These are phyloP conservation scores for Gaultheria prostrata DNA, from an alignment of 148 eudicot species.

Conservation along the genomic window DNA sequence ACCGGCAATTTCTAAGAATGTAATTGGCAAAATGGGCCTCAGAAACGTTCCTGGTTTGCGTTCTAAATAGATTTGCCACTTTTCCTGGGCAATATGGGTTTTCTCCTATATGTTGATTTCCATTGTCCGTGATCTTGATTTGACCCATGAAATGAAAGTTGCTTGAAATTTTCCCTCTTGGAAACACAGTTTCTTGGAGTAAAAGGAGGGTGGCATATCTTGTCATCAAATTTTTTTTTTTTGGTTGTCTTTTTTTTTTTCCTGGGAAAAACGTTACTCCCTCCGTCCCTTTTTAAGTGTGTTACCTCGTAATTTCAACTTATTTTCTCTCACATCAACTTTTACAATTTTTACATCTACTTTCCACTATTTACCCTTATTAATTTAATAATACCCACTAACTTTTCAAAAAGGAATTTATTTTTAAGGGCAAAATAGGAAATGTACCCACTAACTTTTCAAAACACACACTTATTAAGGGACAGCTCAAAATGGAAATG, in stretches of 20 bases:
- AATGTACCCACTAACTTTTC: no score
- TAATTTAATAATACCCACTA: no score
- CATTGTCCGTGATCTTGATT: not conserved
- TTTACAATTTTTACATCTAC: no score
- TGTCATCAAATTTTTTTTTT: not conserved
- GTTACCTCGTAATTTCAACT: no score
- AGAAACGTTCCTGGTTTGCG: constrained; percentile 80
- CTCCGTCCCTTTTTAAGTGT: not conserved
- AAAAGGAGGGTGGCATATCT: not conserved
- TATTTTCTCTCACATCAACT: no score
- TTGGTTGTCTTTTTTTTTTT: not conserved
- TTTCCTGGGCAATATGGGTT: not conserved
- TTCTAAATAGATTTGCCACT: constrained; percentile 41
- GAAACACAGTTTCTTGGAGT: not conserved
- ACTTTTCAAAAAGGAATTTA: no score
- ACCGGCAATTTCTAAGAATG: constrained; percentile 67
- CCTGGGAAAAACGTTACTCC: not conserved
- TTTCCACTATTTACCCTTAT: no score
- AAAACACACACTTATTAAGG: no score
- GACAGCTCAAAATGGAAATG: no score
- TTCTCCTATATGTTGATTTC: not conserved
- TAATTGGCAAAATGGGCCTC: constrained; percentile 90
- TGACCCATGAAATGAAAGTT: not conserved
- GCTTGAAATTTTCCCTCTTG: not conserved
- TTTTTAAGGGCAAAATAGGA: no score